Evolutionary conservation across 2,329 filamentous ascomycete species (phyloP), one percentile per base, ranked within the genome.

Genomic region (Alternaria sp.): DNA sequence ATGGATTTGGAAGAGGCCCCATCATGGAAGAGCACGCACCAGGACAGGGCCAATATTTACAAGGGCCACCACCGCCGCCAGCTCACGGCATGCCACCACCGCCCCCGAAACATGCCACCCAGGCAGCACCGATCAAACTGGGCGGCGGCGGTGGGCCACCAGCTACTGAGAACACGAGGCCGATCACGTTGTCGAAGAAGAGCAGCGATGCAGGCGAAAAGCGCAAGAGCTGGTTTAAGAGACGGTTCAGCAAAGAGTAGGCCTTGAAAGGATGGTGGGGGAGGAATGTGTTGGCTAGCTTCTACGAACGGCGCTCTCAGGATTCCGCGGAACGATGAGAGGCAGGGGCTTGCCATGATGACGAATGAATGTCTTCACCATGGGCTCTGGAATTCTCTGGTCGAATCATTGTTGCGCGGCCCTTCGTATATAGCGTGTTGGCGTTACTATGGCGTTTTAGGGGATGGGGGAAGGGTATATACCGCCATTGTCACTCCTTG

Each of bases 151-250:
- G 57, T 23, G 65, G 53, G 24, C 51, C 65, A 9, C 51, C 66
- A 11, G 51, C 60, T 3, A 51, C 61, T 0, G 54, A 55, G 10
- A 56, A 34, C 8, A 59, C 39, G 13, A 61, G 65, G 24, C 66
- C 72, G 5, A 63, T 58, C 7, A 56, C 68, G 11, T 39, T 72
- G 46, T 61, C 66, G 9, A 72, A 72, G 29, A 71, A 71, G 34
- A 66, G 58, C 46, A 62, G 61, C 40, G 50, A 60, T 42, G 56
- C 33, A 10, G 68, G 68, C 9, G 71, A 72, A 24, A 97, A 96
- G 83, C 85, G 91, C 65, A 93, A 93, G 84, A 95, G 93, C 75
- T 97, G 93, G 92, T 88, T 98, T 71, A 87, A 90, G 73, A 87
- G 88, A 69, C 85, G 88, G 54, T 95, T 97, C 77, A 95, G 90